Evolutionary conservation across 169 alveolate genomes (phyloP).

Genomic region (Condylostoma magnum): DNA sequence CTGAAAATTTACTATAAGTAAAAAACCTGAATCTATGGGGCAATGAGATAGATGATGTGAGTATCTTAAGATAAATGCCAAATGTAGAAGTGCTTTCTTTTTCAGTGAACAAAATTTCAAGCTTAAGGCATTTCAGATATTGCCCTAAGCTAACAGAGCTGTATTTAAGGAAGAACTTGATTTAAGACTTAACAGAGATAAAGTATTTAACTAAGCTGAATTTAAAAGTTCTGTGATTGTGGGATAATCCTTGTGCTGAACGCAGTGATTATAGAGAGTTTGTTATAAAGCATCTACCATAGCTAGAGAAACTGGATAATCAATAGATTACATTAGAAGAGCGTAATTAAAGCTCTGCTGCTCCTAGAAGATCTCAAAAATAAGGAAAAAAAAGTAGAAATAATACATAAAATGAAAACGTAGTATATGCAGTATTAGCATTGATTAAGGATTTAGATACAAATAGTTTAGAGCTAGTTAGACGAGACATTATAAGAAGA

Average conservation of each 20-base stretch:
- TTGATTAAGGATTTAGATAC: conserved; percentile 65
- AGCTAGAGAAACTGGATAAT: conserved; percentile 76
- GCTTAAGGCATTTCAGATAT: conserved; percentile 50
- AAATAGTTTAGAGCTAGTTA: conserved; percentile 50
- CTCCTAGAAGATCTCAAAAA: too few species aligned
- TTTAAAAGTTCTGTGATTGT: conserved; percentile 72
- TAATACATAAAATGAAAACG: conserved; percentile 53
- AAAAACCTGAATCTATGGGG: conserved; percentile 82
- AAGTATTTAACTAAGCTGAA: conserved; percentile 56
- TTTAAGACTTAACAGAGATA: conserved; percentile 62
- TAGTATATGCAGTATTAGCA: conserved; percentile 64
- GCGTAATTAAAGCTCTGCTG: too few species aligned
- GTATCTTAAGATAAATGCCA: conserved; percentile 66
- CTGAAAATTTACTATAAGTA: conserved; percentile 57
- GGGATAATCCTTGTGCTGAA: conserved; percentile 79
- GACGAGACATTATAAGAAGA: conserved; percentile 56
- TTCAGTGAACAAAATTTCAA: conserved; percentile 60
- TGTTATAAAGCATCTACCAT: conserved; percentile 69
- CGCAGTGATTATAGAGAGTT: conserved; percentile 56
- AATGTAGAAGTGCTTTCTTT: conserved; percentile 72
- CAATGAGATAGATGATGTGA: conserved; percentile 73
- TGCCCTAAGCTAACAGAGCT: conserved; percentile 61
- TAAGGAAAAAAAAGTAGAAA: neutral
- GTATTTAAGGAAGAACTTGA: conserved; percentile 60
- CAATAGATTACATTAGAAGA: conserved; percentile 54